phyloP scores from a whole-genome alignment of 78 protist species.

The Paulinella micropora region DNA sequence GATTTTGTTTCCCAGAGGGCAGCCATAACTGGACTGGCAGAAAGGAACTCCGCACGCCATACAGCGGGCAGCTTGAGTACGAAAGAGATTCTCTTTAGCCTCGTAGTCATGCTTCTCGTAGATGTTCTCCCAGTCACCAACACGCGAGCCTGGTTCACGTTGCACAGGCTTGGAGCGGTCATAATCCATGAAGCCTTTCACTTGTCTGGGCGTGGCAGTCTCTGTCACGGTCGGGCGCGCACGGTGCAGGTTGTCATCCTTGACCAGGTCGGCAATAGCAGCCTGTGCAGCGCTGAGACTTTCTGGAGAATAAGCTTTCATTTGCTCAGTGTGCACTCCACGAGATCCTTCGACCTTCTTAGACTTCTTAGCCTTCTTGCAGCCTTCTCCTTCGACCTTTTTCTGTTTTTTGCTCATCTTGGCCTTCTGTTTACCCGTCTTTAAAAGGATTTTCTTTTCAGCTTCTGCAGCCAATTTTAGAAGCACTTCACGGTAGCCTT shows the following conservation, averaged over 20 bases:
- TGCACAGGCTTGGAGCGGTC: constrained; percentile 39
- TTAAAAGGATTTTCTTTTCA: too few relatives aligned
- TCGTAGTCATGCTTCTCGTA: too few relatives aligned
- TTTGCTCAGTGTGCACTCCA: too few relatives aligned
- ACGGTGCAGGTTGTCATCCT: background rate
- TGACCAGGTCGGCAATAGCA: background rate
- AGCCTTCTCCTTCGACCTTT: too few relatives aligned
- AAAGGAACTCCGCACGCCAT: constrained; percentile 82
- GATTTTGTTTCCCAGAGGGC: constrained; percentile 66
- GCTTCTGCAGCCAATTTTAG: background rate
- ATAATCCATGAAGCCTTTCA: constrained; percentile 49
- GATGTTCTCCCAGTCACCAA: constrained; percentile 46
- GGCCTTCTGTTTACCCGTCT: too few relatives aligned
- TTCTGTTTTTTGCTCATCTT: too few relatives aligned
- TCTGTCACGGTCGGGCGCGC: too few relatives aligned
- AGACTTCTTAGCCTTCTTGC: too few relatives aligned
- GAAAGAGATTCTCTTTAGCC: background rate
- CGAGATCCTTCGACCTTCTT: too few relatives aligned
- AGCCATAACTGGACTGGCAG: constrained; percentile 54
- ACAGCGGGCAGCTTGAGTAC: constrained; percentile 57
- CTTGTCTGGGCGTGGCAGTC: background rate
- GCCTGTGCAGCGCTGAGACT: too few relatives aligned
- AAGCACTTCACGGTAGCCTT: constrained; percentile 38
- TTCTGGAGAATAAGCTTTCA: too few relatives aligned
- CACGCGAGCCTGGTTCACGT: constrained; percentile 47